phyloP scores from a whole-genome alignment of 352 stramenopile species.

The Phytophthora pini region DNA sequence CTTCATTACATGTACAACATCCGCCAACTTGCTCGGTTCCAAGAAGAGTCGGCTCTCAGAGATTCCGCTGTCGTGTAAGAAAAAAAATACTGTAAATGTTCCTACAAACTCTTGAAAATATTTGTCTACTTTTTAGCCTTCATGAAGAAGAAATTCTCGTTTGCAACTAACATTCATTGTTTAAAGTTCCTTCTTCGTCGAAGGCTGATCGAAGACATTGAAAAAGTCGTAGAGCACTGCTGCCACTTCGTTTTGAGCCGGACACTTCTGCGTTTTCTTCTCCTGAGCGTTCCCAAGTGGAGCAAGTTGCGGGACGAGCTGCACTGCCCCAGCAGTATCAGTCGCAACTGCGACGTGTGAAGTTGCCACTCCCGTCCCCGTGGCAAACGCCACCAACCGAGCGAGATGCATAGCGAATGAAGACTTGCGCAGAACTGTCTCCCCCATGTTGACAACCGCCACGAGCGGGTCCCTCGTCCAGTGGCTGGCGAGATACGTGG shows the following conservation, averaged over 20 bases:
- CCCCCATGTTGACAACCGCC: slow-evolving; percentile 10
- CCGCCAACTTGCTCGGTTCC: slow-evolving; percentile 1
- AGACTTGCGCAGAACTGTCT: slow-evolving; percentile 22
- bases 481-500: slow-evolving; percentile 21
- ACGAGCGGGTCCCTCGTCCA: slow-evolving; percentile 20
- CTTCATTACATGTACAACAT: slow-evolving; percentile 29
- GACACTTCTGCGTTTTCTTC: slow-evolving; percentile 1
- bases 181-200: slow-evolving; percentile 9
- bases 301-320: slow-evolving; percentile 10
- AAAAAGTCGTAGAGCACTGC: slow-evolving; percentile 33
- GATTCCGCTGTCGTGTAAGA: slow-evolving; percentile 9
- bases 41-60: slow-evolving; percentile 12
- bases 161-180: background rate
- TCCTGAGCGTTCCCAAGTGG: background rate
- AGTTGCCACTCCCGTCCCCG: background rate
- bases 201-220: slow-evolving; percentile 1
- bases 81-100: background rate
- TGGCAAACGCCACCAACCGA: slow-evolving; percentile 18
- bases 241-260: slow-evolving; percentile 10
- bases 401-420: slow-evolving; percentile 23
- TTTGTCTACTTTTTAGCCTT: background rate
- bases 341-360: slow-evolving; percentile 8
- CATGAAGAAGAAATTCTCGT: background rate
- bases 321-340: slow-evolving; percentile 6
- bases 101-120: no score